Base-by-base conservation (phyloP, 129 eudicot genomes). In the Artemisia tridentata region DNA sequence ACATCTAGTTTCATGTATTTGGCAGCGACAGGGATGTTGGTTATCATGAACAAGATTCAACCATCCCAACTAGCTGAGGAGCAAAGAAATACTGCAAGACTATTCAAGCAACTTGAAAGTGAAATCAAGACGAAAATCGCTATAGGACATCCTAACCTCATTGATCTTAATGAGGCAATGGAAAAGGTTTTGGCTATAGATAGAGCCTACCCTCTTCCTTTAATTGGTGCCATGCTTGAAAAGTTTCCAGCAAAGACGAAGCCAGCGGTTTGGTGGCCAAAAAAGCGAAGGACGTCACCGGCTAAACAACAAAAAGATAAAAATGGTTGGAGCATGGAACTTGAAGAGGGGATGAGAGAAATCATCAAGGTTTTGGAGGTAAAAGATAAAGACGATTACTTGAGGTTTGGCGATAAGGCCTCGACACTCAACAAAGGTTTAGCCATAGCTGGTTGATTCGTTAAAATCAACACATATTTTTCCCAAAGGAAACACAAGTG, bases 211-310 rank as follows among this genome's bases (percentile, higher is more conserved):
- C 98, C 98, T 23, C 87, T 92, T 62, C 98, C 98, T 57, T 68
- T 92, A 21, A 81, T 88, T 8, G 96, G 96, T 25, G 83, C 27
- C 51, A 92, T 92, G 96, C 81, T 92, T 13, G 98, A 92, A 9
- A 92, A 92, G 65, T 88, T 86, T 49, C 96, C 98, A 1, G 51
- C 75, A 0, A 63, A 61, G 0, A 73, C 78, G 1, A 81, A 84
- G 77, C 92, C 97, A 0, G 84, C 96, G 0, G 80, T 78, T n/a
- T 91, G 96, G 97, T 91, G 90, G 97, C 95, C 95, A 7, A 46
- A 69, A 72, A 76, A 69, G 21, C 59, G 41, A 19, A 68, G 75
- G 3, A 74, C 55, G 34, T 57, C 53, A 34, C 41, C 41, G 13
- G 18, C 43, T 0, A 72, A 79, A 57, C 27, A 45, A 16, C 3